These are phyloP conservation scores for Pseudogymnoascus sp. DNA, from an alignment of 2,329 filamentous ascomycete species.

Conservation along the genomic window DNA sequence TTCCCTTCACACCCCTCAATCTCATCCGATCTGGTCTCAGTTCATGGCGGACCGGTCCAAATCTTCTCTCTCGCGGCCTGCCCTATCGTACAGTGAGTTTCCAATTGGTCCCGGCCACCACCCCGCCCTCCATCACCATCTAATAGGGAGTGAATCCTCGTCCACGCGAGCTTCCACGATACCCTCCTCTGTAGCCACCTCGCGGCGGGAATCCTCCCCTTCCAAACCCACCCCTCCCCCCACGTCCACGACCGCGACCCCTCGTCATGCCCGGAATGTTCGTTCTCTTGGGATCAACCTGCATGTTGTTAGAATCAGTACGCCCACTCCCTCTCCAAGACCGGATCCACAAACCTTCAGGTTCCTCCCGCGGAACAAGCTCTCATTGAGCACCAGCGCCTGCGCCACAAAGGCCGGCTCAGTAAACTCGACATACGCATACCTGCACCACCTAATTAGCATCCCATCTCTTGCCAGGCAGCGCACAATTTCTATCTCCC, in stretches of 20 bases:
- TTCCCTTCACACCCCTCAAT: neutral
- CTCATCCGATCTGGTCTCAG: neutral
- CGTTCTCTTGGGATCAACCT: constrained; percentile 87
- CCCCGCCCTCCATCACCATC: constrained; percentile 11
- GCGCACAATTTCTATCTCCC: constrained; percentile 31
- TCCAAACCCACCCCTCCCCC: constrained; percentile 44
- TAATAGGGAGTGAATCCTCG: constrained; percentile 60
- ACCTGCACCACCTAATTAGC: constrained; percentile 48
- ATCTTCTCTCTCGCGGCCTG: neutral
- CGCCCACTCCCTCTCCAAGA: neutral
- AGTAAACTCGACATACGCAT: constrained; percentile 97
- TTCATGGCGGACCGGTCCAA: neutral
- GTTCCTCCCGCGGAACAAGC: constrained; percentile 86
- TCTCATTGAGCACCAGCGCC: constrained; percentile 92
- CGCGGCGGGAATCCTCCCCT: constrained; percentile 39
- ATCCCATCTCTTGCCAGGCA: constrained; percentile 52
- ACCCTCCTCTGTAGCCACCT: constrained; percentile 53
- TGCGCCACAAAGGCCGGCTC: constrained; percentile 89
- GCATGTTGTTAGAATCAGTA: neutral
- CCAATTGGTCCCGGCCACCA: neutral
- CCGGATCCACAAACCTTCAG: constrained; percentile 61
- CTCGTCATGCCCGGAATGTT: constrained; percentile 92
- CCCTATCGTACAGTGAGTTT: constrained; percentile 10
- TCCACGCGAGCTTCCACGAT: constrained; percentile 47
- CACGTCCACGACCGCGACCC: constrained; percentile 54